Conservation (phyloP, 805 yeast genomes). For the Candida endomychidarum region DNA sequence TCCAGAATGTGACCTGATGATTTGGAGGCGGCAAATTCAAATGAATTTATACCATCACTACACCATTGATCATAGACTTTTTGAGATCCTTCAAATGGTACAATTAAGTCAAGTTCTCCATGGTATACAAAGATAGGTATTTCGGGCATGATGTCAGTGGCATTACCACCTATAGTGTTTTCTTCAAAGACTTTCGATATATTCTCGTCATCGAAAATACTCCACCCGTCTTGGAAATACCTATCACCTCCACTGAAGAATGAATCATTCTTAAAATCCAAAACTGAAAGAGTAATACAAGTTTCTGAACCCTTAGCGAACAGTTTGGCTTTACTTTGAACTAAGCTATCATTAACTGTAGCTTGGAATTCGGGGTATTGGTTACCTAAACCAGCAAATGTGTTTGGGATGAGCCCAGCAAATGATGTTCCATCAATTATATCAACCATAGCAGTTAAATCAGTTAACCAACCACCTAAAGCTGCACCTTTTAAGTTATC, state of each 20-base stretch:
- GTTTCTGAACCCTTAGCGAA: constrained; percentile 3
- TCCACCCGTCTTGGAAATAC: constrained; percentile 15
- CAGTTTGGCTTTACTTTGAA: background rate
- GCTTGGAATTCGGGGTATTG: constrained; percentile 13
- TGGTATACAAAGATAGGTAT: constrained; percentile 23
- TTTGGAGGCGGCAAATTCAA: constrained; percentile 22
- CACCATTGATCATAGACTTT: constrained; percentile 24
- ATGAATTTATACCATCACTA: constrained; percentile 24
- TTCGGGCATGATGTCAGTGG: constrained; percentile 15
- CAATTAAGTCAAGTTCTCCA: constrained; percentile 19
- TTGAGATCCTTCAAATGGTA: constrained; percentile 17
- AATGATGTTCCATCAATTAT: constrained; percentile 24
- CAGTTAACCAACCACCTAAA: constrained; percentile 35
- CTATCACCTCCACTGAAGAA: constrained; percentile 7
- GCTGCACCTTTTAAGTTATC: constrained; percentile 27
- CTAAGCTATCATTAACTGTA: background rate
- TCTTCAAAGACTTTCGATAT: constrained; percentile 15
- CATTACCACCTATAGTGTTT: constrained; percentile 21
- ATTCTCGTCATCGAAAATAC: constrained; percentile 13
- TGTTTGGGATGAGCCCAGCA: constrained; percentile 28
- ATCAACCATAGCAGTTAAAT: constrained; percentile 26
- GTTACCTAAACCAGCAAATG: constrained; percentile 26
- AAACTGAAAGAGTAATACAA: constrained; percentile 5
- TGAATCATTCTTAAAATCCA: constrained; percentile 5
- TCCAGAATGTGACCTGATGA: constrained; percentile 20